Evolutionary conservation across 208 protist species (phyloP).

Genomic region (Angomonas ambiguus): DNA sequence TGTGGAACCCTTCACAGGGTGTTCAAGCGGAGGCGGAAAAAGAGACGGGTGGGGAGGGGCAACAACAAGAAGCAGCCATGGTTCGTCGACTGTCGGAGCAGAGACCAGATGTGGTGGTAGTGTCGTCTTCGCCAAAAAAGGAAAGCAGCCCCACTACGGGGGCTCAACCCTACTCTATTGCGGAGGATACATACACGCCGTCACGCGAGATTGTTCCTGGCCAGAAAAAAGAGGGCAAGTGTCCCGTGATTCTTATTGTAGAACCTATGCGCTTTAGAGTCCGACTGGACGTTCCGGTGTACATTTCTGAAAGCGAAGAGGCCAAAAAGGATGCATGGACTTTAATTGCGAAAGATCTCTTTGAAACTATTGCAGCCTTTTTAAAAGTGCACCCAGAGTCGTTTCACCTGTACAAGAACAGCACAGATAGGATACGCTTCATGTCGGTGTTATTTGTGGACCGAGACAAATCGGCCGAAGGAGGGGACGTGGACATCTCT

Average conservation of each 20-base stretch:
- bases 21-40: constrained; percentile 5
- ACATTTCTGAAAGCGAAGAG: neutral
- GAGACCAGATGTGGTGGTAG: neutral
- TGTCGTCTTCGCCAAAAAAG: neutral
- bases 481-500: neutral
- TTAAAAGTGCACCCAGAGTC: constrained; percentile 58
- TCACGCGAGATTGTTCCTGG: neutral
- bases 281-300: neutral
- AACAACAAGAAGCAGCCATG: too few relatives aligned
- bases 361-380: constrained; percentile 46
- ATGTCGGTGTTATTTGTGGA: constrained; percentile 51
- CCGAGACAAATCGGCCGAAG: constrained; percentile 12
- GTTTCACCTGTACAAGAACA: constrained; percentile 51
- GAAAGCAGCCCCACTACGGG: too few relatives aligned
- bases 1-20: neutral
- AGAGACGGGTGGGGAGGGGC: constrained; percentile 3
- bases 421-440: constrained; percentile 53
- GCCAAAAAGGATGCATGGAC: constrained; percentile 24
- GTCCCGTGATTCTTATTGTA: neutral
- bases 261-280: constrained; percentile 5
- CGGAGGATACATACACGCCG: neutral
- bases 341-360: constrained; percentile 46
- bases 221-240: neutral
- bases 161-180: neutral
- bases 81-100: constrained; percentile 4